Evolutionary conservation across 257 asterid genomes (phyloP).

Genomic region (Haberlea rhodopensis): DNA sequence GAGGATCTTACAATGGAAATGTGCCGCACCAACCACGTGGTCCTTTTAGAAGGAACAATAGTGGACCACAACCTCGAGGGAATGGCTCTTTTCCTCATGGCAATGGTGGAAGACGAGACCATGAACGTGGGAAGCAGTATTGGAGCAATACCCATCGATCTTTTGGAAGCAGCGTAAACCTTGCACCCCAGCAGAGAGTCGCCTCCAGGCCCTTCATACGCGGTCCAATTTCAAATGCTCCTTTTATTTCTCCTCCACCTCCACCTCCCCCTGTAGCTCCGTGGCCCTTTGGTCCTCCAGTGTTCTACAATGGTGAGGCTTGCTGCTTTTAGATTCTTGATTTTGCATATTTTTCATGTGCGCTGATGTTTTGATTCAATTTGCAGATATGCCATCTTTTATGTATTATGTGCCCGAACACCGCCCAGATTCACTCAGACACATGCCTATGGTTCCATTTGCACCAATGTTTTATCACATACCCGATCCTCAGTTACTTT

Average conservation of each 20-base stretch:
- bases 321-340: background rate
- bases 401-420: background rate
- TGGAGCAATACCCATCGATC: no score
- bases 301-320: slow-evolving; percentile 54
- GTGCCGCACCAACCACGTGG: slow-evolving; percentile 51
- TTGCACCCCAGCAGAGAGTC: no score
- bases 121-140: no score
- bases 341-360: background rate
- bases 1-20: slow-evolving; percentile 47
- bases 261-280: slow-evolving; percentile 19
- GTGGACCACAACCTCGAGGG: no score
- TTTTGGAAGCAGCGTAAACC: no score
- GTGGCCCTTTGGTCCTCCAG: background rate
- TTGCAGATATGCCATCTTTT: background rate
- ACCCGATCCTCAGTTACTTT: slow-evolving; percentile 50
- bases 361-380: background rate
- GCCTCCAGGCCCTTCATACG: slow-evolving; percentile 43
- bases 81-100: no score
- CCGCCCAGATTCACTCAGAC: slow-evolving; percentile 40
- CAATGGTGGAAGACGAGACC: no score
- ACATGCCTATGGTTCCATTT: slow-evolving; percentile 49
- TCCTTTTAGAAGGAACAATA: no score
- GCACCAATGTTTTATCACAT: slow-evolving; percentile 33
- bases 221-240: slow-evolving; percentile 41
- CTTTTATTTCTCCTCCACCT: slow-evolving; percentile 21